Percentiles rank a stretch among this genome's conserved stretches.
Conservation (phyloP, 2,329 filamentous ascomycete genomes). For the Alternaria rosae region DNA sequence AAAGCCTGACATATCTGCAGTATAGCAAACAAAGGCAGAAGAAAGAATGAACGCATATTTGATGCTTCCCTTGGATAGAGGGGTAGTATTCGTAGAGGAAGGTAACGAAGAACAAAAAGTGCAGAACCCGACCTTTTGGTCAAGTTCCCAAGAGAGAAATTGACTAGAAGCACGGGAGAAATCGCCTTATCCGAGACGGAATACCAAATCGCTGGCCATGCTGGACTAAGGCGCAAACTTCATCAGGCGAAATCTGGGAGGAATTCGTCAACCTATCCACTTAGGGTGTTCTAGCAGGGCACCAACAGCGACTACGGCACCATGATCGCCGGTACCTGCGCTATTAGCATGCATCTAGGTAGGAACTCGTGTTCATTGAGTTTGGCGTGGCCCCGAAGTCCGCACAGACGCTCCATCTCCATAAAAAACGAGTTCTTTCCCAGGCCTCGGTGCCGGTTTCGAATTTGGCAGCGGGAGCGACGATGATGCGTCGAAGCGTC, state of each 20-base stretch:
- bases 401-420: not conserved
- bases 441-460: not conserved
- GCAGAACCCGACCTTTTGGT: constrained; percentile 9
- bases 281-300: not conserved
- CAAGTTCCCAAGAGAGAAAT: not conserved
- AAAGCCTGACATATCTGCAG: constrained; percentile 13
- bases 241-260: not conserved
- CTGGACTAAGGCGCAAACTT: not conserved
- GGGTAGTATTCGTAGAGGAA: not conserved
- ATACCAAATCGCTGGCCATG: not conserved
- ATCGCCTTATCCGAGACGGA: not conserved
- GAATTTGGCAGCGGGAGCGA: not conserved
- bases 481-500: constrained; percentile 6
- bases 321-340: constrained; percentile 4
- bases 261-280: not conserved
- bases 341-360: not conserved
- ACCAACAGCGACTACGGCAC: not conserved
- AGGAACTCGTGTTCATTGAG: not conserved
- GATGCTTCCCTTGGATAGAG: not conserved
- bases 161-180: constrained; percentile 1
- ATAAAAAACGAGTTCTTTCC: not conserved
- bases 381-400: not conserved
- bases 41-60: constrained; percentile 10
- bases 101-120: not conserved
- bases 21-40: constrained; percentile 3